Conservation (phyloP, 2,329 filamentous ascomycete genomes). For the Hypoxylon sp. region DNA sequence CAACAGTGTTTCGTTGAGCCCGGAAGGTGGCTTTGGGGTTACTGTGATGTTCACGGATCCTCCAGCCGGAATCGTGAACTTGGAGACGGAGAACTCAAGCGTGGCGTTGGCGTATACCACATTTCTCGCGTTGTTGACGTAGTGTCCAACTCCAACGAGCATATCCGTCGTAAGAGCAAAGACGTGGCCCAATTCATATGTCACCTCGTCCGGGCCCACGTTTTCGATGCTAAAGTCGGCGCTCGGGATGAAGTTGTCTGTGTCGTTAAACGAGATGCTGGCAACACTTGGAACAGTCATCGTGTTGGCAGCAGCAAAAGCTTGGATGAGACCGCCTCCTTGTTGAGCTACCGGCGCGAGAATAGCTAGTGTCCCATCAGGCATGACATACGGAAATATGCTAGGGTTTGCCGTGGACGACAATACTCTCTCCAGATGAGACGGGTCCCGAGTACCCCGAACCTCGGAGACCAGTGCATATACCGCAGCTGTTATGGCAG, state of each 20-base stretch:
- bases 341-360: constrained; percentile 57
- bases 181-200: constrained; percentile 54
- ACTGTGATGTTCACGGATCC: constrained; percentile 17
- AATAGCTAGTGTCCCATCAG: constrained; percentile 48
- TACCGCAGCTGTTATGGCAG: constrained; percentile 61
- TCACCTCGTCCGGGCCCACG: constrained; percentile 52
- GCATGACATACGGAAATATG: constrained; percentile 48
- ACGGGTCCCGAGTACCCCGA: constrained; percentile 49
- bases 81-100: constrained; percentile 28
- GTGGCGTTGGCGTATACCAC: constrained; percentile 32
- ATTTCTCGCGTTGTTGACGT: constrained; percentile 24
- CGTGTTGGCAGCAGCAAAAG: constrained; percentile 56
- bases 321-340: constrained; percentile 59
- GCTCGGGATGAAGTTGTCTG: constrained; percentile 54
- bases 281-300: constrained; percentile 54
- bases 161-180: constrained; percentile 55
- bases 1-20: constrained; percentile 21
- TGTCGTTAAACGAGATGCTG: constrained; percentile 61
- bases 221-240: constrained; percentile 58
- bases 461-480: constrained; percentile 54
- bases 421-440: constrained; percentile 49
- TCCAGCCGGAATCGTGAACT: constrained; percentile 21
- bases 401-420: constrained; percentile 51
- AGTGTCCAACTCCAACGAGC: constrained; percentile 7
- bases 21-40: constrained; percentile 19